Evolutionary conservation across 139 green algal species (phyloP), one percentile per base, ranked within the genome.

Genomic region (Picocystis salinarum): DNA sequence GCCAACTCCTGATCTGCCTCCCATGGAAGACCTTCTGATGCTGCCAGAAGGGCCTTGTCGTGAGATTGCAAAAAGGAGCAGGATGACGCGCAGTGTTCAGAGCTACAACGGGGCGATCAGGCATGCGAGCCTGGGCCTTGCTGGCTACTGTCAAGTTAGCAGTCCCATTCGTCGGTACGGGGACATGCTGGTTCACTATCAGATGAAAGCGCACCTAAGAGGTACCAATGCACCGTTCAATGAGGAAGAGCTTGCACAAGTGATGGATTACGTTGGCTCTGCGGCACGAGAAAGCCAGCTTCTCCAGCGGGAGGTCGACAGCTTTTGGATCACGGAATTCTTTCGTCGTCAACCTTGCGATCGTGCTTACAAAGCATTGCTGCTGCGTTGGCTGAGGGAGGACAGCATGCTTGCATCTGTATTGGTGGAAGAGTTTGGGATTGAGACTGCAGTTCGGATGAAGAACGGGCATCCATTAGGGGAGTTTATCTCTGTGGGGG

Each of bases 131-230:
- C 62, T 91, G 53, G 79, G 66, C 4, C 62, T 91, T 26, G 45
- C 55, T 5, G 69, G 53, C 1, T 91, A 91, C 50, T 70, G 79
- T 31, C 78, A 90, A 57, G 44, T 79, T 39, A 82, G 71, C 3
- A 77, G 62, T 2, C 77, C 77, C 33, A 89, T 89, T 55, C 58
- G 77, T 9, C 56, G 64, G 58, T 85, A 79, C 46, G 42, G 22
- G 17, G 79, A 91, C 53, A 56, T 91, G 23, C 25, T 90, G 31
- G 78, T 76, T 2, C 79, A 91, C 60, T 71, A 48, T 48, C 74
- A 89, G 56, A 29, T 89, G 31, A 91, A 86, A 58, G 50, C 42
- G 22, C 23, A 42, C 20, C 23, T 61, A 36, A 39, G 45, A 23
- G 48, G 46, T 18, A 39, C 31, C 20, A 46, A 34, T 28, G 11